Percentiles rank a stretch among this genome's conserved stretches.
phyloP scores from a whole-genome alignment of 306 rosid species.

The Hippophae rhamnoides region DNA sequence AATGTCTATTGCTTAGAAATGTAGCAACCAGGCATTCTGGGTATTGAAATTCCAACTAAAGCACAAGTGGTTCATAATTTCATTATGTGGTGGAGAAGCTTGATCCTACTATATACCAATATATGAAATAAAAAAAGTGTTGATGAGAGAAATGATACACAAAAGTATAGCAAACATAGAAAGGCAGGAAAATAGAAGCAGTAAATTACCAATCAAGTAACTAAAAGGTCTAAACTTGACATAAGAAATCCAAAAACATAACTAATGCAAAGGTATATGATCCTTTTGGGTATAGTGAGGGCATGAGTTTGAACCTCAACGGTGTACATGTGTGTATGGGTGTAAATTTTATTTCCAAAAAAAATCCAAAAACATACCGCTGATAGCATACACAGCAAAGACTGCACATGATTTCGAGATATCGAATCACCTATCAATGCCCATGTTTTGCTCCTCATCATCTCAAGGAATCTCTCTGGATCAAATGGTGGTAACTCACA shows the following conservation, averaged over 20 bases:
- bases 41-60: too few species aligned
- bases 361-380: slow-evolving; percentile 34
- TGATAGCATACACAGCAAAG: slow-evolving; percentile 76
- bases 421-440: slow-evolving; percentile 93
- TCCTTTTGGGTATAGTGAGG: too few species aligned
- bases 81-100: not conserved
- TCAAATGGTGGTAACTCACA: slow-evolving; percentile 62
- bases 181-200: not conserved
- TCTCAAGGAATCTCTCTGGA: slow-evolving; percentile 51
- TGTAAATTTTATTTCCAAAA: not conserved
- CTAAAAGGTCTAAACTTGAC: not conserved
- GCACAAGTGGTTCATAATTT: not conserved
- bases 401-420: slow-evolving; percentile 90
- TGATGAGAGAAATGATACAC: not conserved
- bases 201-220: too few species aligned
- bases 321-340: too few species aligned
- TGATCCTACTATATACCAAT: not conserved
- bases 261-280: too few species aligned
- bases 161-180: not conserved
- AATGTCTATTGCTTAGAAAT: not conserved
- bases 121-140: not conserved
- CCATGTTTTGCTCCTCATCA: slow-evolving; percentile 73
- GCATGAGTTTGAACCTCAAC: too few species aligned
- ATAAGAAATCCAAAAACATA: slow-evolving; percentile 21
- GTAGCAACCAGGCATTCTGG: not conserved